A percentile compares a stretch with the other conserved stretches of the same genome.
phyloP scores from a whole-genome alignment of 768 basidiomycete species.

The Candolleomyces aberdarensis region DNA sequence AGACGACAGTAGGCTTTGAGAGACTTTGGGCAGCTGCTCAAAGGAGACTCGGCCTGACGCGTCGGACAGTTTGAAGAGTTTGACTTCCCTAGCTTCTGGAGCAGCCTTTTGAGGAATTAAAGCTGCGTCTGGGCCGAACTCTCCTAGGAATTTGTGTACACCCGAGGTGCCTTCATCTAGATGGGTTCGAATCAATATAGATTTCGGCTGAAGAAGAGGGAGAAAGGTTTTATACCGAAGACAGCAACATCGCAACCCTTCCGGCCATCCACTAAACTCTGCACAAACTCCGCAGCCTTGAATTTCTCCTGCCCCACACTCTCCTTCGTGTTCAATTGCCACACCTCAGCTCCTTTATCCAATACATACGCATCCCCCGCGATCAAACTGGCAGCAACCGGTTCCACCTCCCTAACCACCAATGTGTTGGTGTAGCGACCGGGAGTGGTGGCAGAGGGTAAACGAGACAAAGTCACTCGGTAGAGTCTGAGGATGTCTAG shows the following conservation, averaged over 20 bases:
- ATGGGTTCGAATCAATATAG: not conserved
- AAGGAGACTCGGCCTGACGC: slow-evolving; percentile 37
- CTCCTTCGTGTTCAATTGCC: slow-evolving; percentile 55
- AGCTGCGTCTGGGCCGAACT: slow-evolving; percentile 36
- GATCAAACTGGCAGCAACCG: slow-evolving; percentile 42
- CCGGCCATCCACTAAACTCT: slow-evolving; percentile 39
- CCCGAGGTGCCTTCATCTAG: slow-evolving; percentile 53
- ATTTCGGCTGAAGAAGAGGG: not conserved
- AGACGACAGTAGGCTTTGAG: slow-evolving; percentile 37
- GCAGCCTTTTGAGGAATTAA: slow-evolving; percentile 15
- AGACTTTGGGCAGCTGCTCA: slow-evolving; percentile 27
- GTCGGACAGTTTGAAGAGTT: slow-evolving; percentile 45
- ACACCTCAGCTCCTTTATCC: slow-evolving; percentile 50
- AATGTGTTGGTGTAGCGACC: slow-evolving; percentile 22
- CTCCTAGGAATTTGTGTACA: slow-evolving; percentile 43
- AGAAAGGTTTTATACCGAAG: slow-evolving; percentile 36
- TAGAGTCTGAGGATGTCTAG: slow-evolving; percentile 47
- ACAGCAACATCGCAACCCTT: slow-evolving; percentile 43
- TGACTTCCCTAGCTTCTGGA: slow-evolving; percentile 8
- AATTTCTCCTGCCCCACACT: slow-evolving; percentile 57
- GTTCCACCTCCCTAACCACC: slow-evolving; percentile 48
- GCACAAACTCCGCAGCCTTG: slow-evolving; percentile 60
- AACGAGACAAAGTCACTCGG: slow-evolving; percentile 37
- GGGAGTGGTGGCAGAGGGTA: slow-evolving; percentile 5
- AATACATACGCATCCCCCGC: slow-evolving; percentile 58